Percentiles rank a stretch among this genome's conserved stretches.
Conservation (phyloP, 257 asterid genomes). For the Solanum ossicruentum region DNA sequence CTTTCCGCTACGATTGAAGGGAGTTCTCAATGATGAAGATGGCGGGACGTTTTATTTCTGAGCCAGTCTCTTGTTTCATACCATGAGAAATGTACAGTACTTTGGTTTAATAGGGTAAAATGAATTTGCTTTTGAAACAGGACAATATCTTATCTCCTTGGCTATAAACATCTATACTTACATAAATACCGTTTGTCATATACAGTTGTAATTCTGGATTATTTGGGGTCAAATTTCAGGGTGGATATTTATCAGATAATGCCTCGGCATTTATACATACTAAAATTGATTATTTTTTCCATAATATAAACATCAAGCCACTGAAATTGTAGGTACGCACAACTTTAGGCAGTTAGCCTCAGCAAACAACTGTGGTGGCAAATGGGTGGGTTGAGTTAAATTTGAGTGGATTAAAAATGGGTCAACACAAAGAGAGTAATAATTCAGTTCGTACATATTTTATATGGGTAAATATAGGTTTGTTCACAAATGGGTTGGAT, state of each 20-base stretch:
- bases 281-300: neutral
- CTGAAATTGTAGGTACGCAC: neutral
- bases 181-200: neutral
- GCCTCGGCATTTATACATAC: neutral
- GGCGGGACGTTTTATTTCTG: neutral
- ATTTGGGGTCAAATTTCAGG: neutral
- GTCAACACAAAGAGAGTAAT: too few species aligned
- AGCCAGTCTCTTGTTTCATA: neutral
- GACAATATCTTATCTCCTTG: neutral
- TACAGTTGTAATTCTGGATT: neutral
- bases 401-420: too few species aligned
- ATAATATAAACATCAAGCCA: neutral
- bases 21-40: neutral
- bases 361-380: neutral
- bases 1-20: constrained; percentile 8
- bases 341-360: neutral
- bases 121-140: neutral
- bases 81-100: neutral
- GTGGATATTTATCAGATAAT: neutral
- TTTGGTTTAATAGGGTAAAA: neutral
- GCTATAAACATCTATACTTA: neutral
- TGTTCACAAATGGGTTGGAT: too few species aligned
- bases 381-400: too few species aligned
- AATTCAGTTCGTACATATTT: too few species aligned
- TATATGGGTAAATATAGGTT: too few species aligned